phyloP scores from a whole-genome alignment of 331 rosid genomes.

The Cydonia oblonga region DNA sequence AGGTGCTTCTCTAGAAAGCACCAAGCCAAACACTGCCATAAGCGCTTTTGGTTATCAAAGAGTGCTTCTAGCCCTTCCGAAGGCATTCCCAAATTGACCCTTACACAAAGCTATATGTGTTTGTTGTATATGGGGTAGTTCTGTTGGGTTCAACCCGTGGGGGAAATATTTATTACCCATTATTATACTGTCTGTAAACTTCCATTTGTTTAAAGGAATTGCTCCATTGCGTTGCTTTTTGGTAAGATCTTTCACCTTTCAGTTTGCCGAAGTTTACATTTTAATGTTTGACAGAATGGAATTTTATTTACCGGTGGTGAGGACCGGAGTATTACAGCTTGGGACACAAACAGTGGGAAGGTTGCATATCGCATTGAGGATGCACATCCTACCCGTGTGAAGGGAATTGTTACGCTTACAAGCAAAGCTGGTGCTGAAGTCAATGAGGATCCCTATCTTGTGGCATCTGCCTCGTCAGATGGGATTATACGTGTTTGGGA shows the following conservation, averaged over 20 bases:
- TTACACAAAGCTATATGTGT: too few species aligned
- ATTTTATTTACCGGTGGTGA: slow-evolving; percentile 78
- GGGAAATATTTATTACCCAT: neutral
- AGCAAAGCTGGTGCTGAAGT: slow-evolving; percentile 26
- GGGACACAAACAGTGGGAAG: slow-evolving; percentile 80
- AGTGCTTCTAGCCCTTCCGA: neutral
- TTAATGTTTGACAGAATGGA: slow-evolving; percentile 42
- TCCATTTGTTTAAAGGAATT: neutral
- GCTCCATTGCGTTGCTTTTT: neutral
- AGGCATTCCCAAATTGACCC: neutral
- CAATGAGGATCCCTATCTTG: slow-evolving; percentile 56
- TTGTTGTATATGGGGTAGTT: too few species aligned
- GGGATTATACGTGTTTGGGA: slow-evolving; percentile 88
- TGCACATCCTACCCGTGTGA: slow-evolving; percentile 71
- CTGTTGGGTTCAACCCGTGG: too few species aligned
- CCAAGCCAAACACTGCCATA: too few species aligned
- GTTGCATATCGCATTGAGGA: slow-evolving; percentile 60
- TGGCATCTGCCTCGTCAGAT: slow-evolving; percentile 85
- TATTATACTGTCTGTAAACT: neutral
- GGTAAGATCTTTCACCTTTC: neutral
- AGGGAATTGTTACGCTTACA: slow-evolving; percentile 62
- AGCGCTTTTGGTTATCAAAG: neutral
- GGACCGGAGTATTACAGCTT: slow-evolving; percentile 57
- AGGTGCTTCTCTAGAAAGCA: too few species aligned
- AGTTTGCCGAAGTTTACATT: neutral